Percentiles rank a stretch among this genome's conserved stretches.
Evolutionary conservation across 1,284 basidiomycete species (phyloP).

Genomic region (Termitomyces sp.): DNA sequence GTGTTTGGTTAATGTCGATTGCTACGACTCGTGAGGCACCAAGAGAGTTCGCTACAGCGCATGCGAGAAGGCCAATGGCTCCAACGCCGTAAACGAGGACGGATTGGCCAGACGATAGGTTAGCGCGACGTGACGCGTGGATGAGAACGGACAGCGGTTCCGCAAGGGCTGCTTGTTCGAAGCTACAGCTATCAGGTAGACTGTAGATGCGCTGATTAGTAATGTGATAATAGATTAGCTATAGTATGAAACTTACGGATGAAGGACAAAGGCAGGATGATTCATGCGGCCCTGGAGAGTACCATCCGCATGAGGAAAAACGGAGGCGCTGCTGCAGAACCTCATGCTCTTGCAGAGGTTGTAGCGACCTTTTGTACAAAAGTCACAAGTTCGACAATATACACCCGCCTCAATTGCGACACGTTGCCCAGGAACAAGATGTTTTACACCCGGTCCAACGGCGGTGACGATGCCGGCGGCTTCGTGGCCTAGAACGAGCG

Average conservation of each 20-base stretch:
- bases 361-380: slow-evolving; percentile 76
- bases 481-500: slow-evolving; percentile 90
- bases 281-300: slow-evolving; percentile 86
- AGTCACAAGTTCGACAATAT: slow-evolving; percentile 72
- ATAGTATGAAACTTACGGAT: slow-evolving; percentile 64
- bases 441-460: slow-evolving; percentile 59
- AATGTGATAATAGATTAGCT: slow-evolving; percentile 7
- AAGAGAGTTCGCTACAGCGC: slow-evolving; percentile 67
- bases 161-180: slow-evolving; percentile 80
- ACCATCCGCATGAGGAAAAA: slow-evolving; percentile 90
- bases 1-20: slow-evolving; percentile 80
- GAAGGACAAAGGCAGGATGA: slow-evolving; percentile 80
- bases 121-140: slow-evolving; percentile 73
- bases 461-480: slow-evolving; percentile 79
- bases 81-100: slow-evolving; percentile 90
- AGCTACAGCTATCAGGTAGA: slow-evolving; percentile 71
- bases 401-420: slow-evolving; percentile 94
- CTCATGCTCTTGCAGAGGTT: slow-evolving; percentile 89
- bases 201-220: slow-evolving; percentile 34
- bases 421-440: slow-evolving; percentile 76
- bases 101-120: slow-evolving; percentile 54
- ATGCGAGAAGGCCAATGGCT: slow-evolving; percentile 87
- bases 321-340: slow-evolving; percentile 87
- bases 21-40: slow-evolving; percentile 73
- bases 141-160: slow-evolving; percentile 90